Percentiles rank a stretch among this genome's conserved stretches.
These are phyloP conservation scores for Ormosia semicastrata DNA, from an alignment of 306 rosid genomes.

Conservation along the genomic window DNA sequence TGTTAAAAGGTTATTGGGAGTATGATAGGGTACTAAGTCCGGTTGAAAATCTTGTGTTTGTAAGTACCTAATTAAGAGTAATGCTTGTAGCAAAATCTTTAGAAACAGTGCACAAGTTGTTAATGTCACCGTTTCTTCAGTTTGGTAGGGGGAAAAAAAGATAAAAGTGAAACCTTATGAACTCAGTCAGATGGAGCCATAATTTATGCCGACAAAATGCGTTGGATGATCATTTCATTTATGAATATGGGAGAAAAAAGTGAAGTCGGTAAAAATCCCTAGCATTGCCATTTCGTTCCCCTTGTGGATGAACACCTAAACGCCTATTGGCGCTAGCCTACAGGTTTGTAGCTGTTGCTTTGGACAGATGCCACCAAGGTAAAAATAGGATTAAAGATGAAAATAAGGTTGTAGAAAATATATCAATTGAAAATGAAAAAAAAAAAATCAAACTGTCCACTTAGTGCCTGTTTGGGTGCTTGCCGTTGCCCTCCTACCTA, in stretches of 20 bases:
- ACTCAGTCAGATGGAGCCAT: not conserved
- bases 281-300: not conserved
- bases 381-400: no score
- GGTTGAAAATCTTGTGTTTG: not conserved
- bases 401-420: no score
- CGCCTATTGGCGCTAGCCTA: no score
- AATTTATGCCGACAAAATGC: not conserved
- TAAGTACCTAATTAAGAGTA: not conserved
- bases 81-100: not conserved
- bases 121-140: not conserved
- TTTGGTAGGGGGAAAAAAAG: no score
- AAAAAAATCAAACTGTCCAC: no score
- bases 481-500: no score
- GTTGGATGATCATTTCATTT: not conserved
- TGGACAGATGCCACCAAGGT: no score
- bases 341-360: no score
- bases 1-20: not conserved
- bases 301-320: not conserved
- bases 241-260: not conserved
- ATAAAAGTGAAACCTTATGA: not conserved
- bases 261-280: not conserved
- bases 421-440: no score
- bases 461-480: no score
- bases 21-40: not conserved
- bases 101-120: not conserved